Percentiles rank a stretch among this genome's conserved stretches.
These are phyloP conservation scores for Cenococcum geophilum DNA, from an alignment of 495 filamentous ascomycete species.

Conservation along the genomic window DNA sequence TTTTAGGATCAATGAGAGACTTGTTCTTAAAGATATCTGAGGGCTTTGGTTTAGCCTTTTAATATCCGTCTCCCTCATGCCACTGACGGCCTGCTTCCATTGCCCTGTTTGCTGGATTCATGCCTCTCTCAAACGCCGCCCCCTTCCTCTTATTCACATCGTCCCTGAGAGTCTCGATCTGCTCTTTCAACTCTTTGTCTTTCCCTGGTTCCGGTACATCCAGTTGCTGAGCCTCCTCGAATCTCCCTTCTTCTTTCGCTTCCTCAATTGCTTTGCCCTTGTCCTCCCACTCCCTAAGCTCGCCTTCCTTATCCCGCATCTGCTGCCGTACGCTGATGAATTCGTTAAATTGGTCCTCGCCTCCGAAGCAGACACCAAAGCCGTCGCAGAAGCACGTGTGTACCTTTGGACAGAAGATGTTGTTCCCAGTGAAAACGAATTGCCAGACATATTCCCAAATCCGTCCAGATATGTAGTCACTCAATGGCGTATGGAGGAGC, in stretches of 20 bases:
- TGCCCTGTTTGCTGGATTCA: slow-evolving; percentile 48
- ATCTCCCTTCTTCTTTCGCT: slow-evolving; percentile 30
- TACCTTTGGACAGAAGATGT: slow-evolving; percentile 56
- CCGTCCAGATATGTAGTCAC: slow-evolving; percentile 62
- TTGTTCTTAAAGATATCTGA: no score
- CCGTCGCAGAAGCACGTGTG: slow-evolving; percentile 71
- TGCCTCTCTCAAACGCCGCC: slow-evolving; percentile 48
- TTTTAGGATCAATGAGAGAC: no score
- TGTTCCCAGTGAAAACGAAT: slow-evolving; percentile 54
- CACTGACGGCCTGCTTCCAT: slow-evolving; percentile 48
- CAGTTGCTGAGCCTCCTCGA: slow-evolving; percentile 39
- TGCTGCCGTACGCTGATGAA: slow-evolving; percentile 44
- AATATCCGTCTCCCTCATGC: slow-evolving; percentile 51
- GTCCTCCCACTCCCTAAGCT: slow-evolving; percentile 46
- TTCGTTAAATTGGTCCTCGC: slow-evolving; percentile 46
- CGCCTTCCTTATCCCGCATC: slow-evolving; percentile 43
- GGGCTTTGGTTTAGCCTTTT: no score
- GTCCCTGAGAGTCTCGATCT: slow-evolving; percentile 38
- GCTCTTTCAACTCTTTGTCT: slow-evolving; percentile 35
- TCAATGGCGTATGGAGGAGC: slow-evolving; percentile 56
- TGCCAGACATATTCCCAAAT: slow-evolving; percentile 76
- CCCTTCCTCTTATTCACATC: slow-evolving; percentile 38
- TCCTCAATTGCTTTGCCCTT: slow-evolving; percentile 35
- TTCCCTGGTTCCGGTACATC: slow-evolving; percentile 40
- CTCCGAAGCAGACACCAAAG: slow-evolving; percentile 72